Percentiles rank a stretch among this genome's conserved stretches.
Conservation (phyloP, 495 filamentous ascomycete species). For the Penicillium turbatum region DNA sequence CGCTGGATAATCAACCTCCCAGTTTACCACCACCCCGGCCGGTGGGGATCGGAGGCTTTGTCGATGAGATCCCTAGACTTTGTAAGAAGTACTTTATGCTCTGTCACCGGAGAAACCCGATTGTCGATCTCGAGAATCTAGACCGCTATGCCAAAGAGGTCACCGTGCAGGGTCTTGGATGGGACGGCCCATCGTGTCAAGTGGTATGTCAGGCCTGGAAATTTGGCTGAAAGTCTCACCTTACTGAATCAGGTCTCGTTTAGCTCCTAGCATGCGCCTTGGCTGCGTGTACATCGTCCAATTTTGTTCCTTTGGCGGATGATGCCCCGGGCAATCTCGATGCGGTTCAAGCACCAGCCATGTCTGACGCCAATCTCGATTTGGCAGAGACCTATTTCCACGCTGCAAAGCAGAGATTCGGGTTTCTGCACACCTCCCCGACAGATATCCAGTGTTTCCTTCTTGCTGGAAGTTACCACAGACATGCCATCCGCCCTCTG, state of each 20-base stretch:
- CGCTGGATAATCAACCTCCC: conserved; percentile 14
- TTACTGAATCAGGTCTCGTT: neutral
- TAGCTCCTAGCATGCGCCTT: conserved; percentile 29
- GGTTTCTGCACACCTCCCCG: conserved; percentile 21
- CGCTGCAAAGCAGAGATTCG: conserved; percentile 26
- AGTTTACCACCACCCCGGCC: conserved; percentile 10
- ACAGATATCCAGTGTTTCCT: conserved; percentile 29
- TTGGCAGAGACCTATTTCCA: conserved; percentile 26
- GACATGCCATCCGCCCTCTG: conserved; percentile 24
- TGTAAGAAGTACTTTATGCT: conserved; percentile 19
- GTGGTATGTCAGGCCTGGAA: conserved; percentile 17
- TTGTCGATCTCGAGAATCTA: conserved; percentile 21
- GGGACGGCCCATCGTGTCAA: conserved; percentile 28
- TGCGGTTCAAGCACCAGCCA: conserved; percentile 16
- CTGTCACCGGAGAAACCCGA: conserved; percentile 21
- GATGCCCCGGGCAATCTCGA: conserved; percentile 20
- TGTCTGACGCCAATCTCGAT: conserved; percentile 19
- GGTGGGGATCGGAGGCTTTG: conserved; percentile 9
- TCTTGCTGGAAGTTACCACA: conserved; percentile 25
- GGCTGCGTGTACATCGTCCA: conserved; percentile 14
- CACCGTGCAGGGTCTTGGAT: conserved; percentile 23
- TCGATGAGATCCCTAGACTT: conserved; percentile 20
- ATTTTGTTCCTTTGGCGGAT: conserved; percentile 13
- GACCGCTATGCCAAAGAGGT: conserved; percentile 25
- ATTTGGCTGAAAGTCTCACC: neutral